phyloP scores from a whole-genome alignment of 768 basidiomycete genomes.

The Russula compacta region DNA sequence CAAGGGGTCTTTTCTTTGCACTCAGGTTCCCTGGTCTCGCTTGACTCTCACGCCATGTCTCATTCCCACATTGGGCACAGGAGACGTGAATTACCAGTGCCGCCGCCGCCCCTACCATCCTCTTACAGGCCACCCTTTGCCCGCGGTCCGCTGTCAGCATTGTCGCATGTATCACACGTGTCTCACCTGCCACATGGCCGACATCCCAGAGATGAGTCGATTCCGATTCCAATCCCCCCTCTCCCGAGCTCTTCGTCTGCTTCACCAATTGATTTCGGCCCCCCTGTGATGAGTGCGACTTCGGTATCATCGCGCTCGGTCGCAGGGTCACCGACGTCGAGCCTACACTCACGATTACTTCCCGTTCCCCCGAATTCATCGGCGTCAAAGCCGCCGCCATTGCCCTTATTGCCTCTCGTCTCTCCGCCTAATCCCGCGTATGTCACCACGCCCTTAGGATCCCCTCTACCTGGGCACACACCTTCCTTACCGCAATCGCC shows the following conservation, averaged over 20 bases:
- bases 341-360: conserved; percentile 9
- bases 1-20: not conserved
- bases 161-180: not conserved
- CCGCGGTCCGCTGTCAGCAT: not conserved
- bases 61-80: not conserved
- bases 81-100: conserved; percentile 3
- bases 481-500: not conserved
- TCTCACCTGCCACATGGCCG: not conserved
- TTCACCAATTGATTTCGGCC: not conserved
- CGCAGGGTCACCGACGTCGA: not conserved
- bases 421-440: not conserved
- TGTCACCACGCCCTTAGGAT: not conserved
- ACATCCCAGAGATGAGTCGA: not conserved
- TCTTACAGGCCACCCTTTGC: not conserved
- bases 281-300: not conserved
- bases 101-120: not conserved
- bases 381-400: not conserved
- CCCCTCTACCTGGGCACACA: not conserved
- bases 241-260: not conserved
- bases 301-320: not conserved
- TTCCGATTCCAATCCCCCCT: not conserved
- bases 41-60: not conserved
- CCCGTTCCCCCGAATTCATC: conserved; percentile 1
- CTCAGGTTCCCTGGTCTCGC: conserved; percentile 6
- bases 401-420: not conserved